Conservation (phyloP, 139 green algal genomes). For the Penium margaritaceum region DNA sequence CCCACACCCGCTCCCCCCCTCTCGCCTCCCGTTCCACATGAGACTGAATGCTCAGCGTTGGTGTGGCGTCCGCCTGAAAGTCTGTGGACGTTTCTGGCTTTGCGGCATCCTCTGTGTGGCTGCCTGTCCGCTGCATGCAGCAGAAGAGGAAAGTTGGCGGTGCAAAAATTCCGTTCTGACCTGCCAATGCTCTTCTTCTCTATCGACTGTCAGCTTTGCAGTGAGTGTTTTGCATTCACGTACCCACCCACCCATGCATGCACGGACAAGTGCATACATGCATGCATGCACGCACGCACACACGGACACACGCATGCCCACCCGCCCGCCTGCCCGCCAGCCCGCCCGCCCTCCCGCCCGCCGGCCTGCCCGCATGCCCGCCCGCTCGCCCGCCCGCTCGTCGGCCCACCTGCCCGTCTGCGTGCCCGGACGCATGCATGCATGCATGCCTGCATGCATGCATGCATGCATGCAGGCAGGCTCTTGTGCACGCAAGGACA, state of each 20-base stretch:
- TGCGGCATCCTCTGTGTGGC: not conserved
- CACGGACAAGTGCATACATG: no score
- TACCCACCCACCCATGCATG: not conserved
- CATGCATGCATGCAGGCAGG: not conserved
- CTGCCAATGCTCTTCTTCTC: conserved; percentile 90
- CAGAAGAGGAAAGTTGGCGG: conserved; percentile 63
- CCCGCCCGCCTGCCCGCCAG: not conserved
- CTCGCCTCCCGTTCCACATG: no score
- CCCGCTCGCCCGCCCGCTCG: no score
- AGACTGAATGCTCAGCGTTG: no score
- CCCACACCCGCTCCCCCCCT: no score
- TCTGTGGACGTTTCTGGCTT: not conserved
- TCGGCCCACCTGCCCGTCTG: not conserved
- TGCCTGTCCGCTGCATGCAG: conserved; percentile 52
- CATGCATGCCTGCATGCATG: not conserved
- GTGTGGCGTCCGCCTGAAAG: not conserved
- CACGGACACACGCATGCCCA: not conserved
- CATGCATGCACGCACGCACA: not conserved
- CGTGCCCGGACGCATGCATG: not conserved
- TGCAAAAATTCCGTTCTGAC: conserved; percentile 50
- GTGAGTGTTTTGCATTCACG: not conserved
- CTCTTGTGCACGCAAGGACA: not conserved
- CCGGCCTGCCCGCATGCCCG: not conserved
- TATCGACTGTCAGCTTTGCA: conserved; percentile 12
- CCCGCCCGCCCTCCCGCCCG: no score